phyloP scores from a whole-genome alignment of 176 grass and related monocot species.

The Oryza glaberrima region DNA sequence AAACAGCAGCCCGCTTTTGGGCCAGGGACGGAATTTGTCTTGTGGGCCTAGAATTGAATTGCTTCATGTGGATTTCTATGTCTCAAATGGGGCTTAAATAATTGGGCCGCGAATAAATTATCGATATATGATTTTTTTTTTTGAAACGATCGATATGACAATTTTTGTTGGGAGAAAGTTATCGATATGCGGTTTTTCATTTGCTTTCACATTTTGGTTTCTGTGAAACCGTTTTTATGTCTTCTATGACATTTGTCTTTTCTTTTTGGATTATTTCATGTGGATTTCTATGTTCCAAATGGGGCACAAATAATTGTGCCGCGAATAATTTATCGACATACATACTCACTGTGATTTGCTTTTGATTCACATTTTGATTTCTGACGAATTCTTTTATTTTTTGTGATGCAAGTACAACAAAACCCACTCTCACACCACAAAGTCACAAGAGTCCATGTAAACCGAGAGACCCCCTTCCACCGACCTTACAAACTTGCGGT shows the following conservation, averaged over 20 bases:
- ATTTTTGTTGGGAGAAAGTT: too few relatives aligned
- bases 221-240: too few relatives aligned
- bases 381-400: not conserved
- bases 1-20: not conserved
- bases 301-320: not conserved
- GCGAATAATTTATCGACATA: not conserved
- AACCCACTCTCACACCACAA: not conserved
- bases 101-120: too few relatives aligned
- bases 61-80: not conserved
- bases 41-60: not conserved
- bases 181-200: too few relatives aligned
- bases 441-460: not conserved
- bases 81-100: too few relatives aligned
- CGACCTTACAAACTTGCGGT: not conserved
- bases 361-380: not conserved
- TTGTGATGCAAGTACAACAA: not conserved
- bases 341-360: not conserved
- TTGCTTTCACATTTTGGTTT: too few relatives aligned
- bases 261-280: too few relatives aligned
- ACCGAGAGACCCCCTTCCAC: not conserved
- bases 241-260: too few relatives aligned
- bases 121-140: too few relatives aligned
- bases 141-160: too few relatives aligned
- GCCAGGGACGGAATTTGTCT: not conserved
- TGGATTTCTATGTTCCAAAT: not conserved